Conservation (phyloP, 345 rosid species). For the Melaleuca alternifolia region DNA sequence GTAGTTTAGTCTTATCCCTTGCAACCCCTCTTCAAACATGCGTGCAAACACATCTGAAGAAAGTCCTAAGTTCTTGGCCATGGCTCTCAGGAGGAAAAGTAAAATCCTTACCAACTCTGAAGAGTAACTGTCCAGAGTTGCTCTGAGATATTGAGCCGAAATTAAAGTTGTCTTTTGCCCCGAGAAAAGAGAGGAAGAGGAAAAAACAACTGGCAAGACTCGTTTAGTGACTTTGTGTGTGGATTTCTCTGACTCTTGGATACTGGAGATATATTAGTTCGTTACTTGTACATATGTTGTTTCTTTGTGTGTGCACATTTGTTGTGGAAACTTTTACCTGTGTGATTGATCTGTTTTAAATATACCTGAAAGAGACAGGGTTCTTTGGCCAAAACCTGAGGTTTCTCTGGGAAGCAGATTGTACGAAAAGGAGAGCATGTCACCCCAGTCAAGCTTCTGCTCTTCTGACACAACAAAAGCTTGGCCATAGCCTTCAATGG, state of each 20-base stretch:
- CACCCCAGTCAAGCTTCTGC: constrained; percentile 48
- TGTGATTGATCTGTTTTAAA: not conserved
- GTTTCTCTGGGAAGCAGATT: constrained; percentile 13
- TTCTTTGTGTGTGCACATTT: not conserved
- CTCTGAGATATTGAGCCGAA: constrained; percentile 1
- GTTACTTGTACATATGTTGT: not conserved
- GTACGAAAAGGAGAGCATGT: constrained; percentile 28
- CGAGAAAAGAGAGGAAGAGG: not conserved
- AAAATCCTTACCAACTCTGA: constrained; percentile 6
- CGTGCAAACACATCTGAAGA: constrained; percentile 8
- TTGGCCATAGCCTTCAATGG: constrained; percentile 43
- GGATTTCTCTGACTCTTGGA: not conserved
- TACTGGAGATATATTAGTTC: not conserved
- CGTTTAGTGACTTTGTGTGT: not conserved
- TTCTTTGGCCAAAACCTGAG: constrained; percentile 21
- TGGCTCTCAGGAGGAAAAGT: constrained; percentile 2
- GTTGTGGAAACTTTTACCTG: not conserved
- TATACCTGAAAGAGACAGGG: constrained; percentile 29
- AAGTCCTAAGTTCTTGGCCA: constrained; percentile 21
- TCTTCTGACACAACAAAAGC: constrained; percentile 39
- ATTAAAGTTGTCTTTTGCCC: not conserved
- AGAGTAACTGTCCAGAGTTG: constrained; percentile 18
- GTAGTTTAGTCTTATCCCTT: constrained; percentile 32
- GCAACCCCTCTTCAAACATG: constrained; percentile 16
- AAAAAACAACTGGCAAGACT: not conserved